Evolutionary conservation across 352 stramenopile species (phyloP), one percentile per base, ranked within the genome.

Genomic region (Phytophthora sojae): DNA sequence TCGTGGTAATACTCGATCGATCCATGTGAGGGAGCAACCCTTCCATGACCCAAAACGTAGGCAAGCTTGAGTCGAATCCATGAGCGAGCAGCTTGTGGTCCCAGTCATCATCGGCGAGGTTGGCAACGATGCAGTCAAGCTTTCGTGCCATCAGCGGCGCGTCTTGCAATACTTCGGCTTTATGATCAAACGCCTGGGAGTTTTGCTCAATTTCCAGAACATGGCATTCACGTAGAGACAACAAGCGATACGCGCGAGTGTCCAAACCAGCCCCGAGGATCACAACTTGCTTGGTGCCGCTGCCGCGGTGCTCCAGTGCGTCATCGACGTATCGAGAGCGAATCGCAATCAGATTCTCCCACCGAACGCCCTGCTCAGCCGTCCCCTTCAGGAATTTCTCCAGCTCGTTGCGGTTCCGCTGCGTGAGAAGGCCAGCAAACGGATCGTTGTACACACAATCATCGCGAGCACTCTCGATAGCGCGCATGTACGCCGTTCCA

Each of bases 31-130:
- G 69, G 2, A 89, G 61, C 35, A 86, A 29, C 0, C 81, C 78
- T 61, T 86, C 81, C 61, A 89, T 73, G n/a, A 75, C 39, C 81
- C 81, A 89, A 35, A 85, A 86, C 47, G 78, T 84, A 11, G 71
- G 64, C 23, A 55, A 12, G 9, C 71, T 64, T 12, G 64, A 35
- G 26, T 85, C 51, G 30, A 86, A 86, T 8, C 74, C 68, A n/a
- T 42, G 25, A 0, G 58, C 64, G 5, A 75, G 25, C 7, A 86
- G 54, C 51, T 82, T 64, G 14, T 42, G 32, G n/a, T 74, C 44
- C 76, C 76, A 86, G 21, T 60, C 60, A 45, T 80, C 68, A 12
- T 80, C 53, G 9, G 68, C 56, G 6, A 89, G 61, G 32, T 89
- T 63, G 3, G 72, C 66, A 8, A 77, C 61, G 52, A 89, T 77